Base-by-base conservation (phyloP, 2,329 filamentous ascomycete genomes). In the Arthrobotrys entomopaga region DNA sequence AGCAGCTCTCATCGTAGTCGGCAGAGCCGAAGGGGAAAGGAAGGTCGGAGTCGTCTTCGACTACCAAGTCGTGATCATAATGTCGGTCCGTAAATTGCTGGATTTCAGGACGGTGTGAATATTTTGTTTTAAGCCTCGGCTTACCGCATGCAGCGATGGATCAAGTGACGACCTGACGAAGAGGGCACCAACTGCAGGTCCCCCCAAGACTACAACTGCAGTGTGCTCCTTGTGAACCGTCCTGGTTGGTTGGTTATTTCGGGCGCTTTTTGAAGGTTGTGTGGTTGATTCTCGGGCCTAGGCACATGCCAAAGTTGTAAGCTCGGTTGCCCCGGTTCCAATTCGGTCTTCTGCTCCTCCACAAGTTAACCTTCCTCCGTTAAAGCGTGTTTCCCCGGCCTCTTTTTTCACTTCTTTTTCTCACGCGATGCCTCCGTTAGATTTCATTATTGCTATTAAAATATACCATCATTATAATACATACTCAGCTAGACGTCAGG, bases 241-340 rank as follows among this genome's bases (percentile, higher is more conserved):
- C 10, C 29, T 34, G 29, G 29, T 34, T 34, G 29, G 29, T 34
- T 34, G 10, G n/a, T n/a, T n/a, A n/a, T n/a, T 34, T 34, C 29
- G 29, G 29, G 29, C 29, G 29, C 29, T 34, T n/a, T 19, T 46
- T 13, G 42, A 46, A 46, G 13, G 42, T n/a, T 7, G 42, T 46
- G 7, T 40, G 5, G 10, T 38, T 56, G 24, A n/a, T n/a, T n/a
- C n/a, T 34, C 29, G 40, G 13, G 42, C 20, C 22, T 19, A 61
- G 61, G 70, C 70, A 74, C 70, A 74, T 74, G 70, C 57, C 16
- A 74, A 64, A 46, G 60, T 34, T 19, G 61, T 60, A 67, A 74
- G 61, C 70, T 66, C 70, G 70, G 70, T 40, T 59, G 54, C 29
- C 42, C 61, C 54, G 13, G 42, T 40, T 54, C 38, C 11, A 38